A percentile compares a stretch with the other conserved stretches of the same genome.
phyloP scores from a whole-genome alignment of 2,329 filamentous ascomycete genomes.

The Penicillium sp. region DNA sequence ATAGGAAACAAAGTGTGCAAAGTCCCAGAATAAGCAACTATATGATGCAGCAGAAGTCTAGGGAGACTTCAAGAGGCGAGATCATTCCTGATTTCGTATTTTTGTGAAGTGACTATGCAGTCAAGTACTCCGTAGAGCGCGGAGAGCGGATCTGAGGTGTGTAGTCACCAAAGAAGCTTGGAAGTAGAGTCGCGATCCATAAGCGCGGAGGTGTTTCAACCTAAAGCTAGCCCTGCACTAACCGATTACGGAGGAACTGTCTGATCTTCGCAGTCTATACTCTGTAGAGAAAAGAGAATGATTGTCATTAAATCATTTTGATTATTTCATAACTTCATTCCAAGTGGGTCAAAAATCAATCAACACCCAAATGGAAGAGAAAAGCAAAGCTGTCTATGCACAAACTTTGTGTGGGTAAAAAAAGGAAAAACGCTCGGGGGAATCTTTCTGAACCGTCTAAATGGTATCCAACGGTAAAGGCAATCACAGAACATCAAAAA shows the following conservation, averaged over 20 bases:
- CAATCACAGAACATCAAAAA: constrained; percentile 20
- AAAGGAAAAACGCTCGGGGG: constrained; percentile 33
- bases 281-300: background rate
- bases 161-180: too few species aligned
- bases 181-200: too few species aligned
- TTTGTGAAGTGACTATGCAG: too few species aligned
- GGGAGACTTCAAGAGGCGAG: too few species aligned
- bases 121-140: too few species aligned
- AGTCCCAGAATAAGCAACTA: constrained; percentile 28
- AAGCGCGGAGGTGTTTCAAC: too few species aligned
- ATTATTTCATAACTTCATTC: constrained; percentile 25
- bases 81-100: too few species aligned
- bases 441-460: constrained; percentile 40
- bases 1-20: constrained; percentile 5
- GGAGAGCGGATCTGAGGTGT: too few species aligned
- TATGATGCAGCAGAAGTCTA: background rate
- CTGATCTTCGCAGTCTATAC: too few species aligned
- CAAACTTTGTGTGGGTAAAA: constrained; percentile 14
- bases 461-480: constrained; percentile 30
- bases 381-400: constrained; percentile 25
- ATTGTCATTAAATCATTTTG: constrained; percentile 15
- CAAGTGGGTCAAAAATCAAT: constrained; percentile 9
- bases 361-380: constrained; percentile 14
- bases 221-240: too few species aligned
- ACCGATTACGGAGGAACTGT: background rate